Conservation (phyloP, 2,329 filamentous ascomycete species). For the Talaromyces sp. region DNA sequence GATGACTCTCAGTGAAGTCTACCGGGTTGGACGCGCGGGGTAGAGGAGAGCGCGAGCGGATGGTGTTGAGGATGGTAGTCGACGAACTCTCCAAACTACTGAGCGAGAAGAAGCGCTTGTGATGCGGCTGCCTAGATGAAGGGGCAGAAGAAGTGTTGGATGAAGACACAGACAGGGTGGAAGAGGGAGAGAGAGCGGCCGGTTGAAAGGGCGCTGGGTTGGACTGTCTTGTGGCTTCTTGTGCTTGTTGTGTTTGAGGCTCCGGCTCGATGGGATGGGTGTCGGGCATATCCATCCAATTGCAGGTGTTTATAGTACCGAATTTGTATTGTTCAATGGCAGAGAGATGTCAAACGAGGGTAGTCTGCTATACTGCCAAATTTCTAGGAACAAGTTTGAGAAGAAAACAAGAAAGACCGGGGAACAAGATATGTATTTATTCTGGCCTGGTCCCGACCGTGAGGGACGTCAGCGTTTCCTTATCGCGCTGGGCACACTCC, state of each 20-base stretch:
- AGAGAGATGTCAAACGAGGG: not conserved
- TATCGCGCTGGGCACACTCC: not conserved
- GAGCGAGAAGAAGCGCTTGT: conserved; percentile 10
- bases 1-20: not conserved
- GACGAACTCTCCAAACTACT: conserved; percentile 6
- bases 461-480: not conserved
- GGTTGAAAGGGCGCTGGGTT: not conserved
- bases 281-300: conserved; percentile 11
- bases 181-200: conserved; percentile 4
- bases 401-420: not conserved
- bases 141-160: not conserved
- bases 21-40: conserved; percentile 1
- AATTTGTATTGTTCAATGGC: not conserved
- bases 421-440: not conserved
- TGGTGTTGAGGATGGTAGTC: conserved; percentile 3
- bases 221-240: not conserved
- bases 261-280: conserved; percentile 5
- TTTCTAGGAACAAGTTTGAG: not conserved
- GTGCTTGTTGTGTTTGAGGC: not conserved
- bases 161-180: conserved; percentile 1
- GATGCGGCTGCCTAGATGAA: not conserved
- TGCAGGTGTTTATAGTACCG: not conserved
- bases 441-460: not conserved
- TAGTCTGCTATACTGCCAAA: not conserved
- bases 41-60: conserved; percentile 13